Conservation (phyloP, 805 yeast species). For the Kazachstania bromeliacearum region DNA sequence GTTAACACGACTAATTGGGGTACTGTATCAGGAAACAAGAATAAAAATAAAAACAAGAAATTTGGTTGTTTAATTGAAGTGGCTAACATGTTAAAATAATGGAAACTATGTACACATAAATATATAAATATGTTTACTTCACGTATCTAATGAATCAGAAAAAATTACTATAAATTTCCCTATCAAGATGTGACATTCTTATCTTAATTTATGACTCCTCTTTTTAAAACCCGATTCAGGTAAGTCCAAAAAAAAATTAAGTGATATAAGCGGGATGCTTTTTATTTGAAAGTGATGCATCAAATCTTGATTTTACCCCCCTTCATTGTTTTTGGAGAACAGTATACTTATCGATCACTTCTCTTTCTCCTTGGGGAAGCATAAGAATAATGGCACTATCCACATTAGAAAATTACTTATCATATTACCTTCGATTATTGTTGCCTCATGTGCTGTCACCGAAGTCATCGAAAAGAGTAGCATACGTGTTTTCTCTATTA, state of each 20-base stretch:
- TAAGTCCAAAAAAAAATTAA: too few relatives aligned
- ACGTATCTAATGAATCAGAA: background rate
- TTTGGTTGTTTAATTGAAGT: constrained; percentile 23
- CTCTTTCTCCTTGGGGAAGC: too few relatives aligned
- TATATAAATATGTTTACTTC: background rate
- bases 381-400: constrained; percentile 22
- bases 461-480: constrained; percentile 33
- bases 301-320: too few relatives aligned
- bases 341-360: too few relatives aligned
- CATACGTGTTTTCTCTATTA: constrained; percentile 48
- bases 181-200: too few relatives aligned
- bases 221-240: too few relatives aligned
- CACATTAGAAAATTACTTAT: constrained; percentile 29
- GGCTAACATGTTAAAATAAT: constrained; percentile 17
- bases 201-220: too few relatives aligned
- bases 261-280: too few relatives aligned
- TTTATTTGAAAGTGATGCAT: too few relatives aligned
- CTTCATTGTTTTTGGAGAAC: too few relatives aligned
- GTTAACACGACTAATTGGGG: constrained; percentile 21
- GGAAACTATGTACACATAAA: background rate
- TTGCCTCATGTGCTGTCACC: constrained; percentile 37
- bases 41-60: constrained; percentile 25
- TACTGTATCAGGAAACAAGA: constrained; percentile 19
- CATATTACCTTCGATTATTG: constrained; percentile 36
- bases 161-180: too few relatives aligned